Evolutionary conservation across 768 basidiomycete species (phyloP).

Genomic region (Hygrocybe punicea): DNA sequence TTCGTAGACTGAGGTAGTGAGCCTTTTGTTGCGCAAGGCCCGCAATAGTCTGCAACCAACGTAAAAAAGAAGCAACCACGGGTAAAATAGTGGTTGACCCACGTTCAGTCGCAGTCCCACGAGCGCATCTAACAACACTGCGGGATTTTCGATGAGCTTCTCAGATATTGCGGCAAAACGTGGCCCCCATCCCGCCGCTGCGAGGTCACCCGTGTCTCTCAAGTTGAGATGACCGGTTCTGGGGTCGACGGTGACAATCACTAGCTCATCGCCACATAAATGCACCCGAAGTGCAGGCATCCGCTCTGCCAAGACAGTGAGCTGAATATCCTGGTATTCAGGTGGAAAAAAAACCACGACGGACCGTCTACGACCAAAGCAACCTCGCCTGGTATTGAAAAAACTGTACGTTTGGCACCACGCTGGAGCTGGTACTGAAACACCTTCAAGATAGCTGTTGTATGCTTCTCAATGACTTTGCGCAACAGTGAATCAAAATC

Average conservation of each 20-base stretch:
- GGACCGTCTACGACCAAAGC: constrained; percentile 54
- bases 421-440: constrained; percentile 56
- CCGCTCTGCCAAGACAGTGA: constrained; percentile 39
- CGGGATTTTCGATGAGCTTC: constrained; percentile 67
- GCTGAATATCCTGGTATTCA: background rate
- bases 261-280: constrained; percentile 72
- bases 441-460: constrained; percentile 54
- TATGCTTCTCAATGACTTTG: constrained; percentile 62
- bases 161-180: constrained; percentile 58
- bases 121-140: constrained; percentile 53
- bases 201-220: constrained; percentile 77
- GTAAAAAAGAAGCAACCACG: background rate
- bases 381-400: constrained; percentile 60
- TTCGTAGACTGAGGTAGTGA: constrained; percentile 77
- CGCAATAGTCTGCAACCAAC: constrained; percentile 65
- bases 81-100: constrained; percentile 23
- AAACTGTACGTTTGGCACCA: constrained; percentile 51
- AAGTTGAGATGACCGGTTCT: constrained; percentile 77
- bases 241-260: constrained; percentile 73
- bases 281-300: constrained; percentile 60
- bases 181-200: constrained; percentile 68
- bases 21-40: constrained; percentile 83
- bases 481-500: constrained; percentile 71
- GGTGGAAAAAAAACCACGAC: constrained; percentile 14
- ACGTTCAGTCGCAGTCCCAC: constrained; percentile 62